These are phyloP conservation scores for Aspergillus novofumigatus DNA, from an alignment of 2,329 filamentous ascomycete species.

Conservation along the genomic window DNA sequence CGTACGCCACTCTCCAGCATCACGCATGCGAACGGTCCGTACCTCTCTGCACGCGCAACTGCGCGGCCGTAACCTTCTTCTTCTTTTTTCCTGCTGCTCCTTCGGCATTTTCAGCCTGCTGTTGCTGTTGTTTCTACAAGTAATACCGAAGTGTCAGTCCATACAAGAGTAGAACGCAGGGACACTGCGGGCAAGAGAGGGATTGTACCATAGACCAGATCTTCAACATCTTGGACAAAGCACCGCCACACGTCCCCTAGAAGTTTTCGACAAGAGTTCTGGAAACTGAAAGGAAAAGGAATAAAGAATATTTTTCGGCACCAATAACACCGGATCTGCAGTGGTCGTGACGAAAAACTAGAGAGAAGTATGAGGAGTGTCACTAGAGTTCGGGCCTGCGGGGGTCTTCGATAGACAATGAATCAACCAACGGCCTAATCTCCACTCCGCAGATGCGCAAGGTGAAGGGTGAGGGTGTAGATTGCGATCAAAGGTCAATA, in stretches of 20 bases:
- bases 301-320: neutral
- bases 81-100: slow-evolving; percentile 78
- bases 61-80: slow-evolving; percentile 97
- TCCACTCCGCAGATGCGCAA: neutral
- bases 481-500: neutral
- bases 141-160: neutral
- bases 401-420: neutral
- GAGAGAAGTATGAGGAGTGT: neutral
- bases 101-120: slow-evolving; percentile 91
- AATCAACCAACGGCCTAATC: neutral
- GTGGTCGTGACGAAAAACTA: neutral
- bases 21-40: slow-evolving; percentile 18
- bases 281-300: neutral
- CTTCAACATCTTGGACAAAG: slow-evolving; percentile 75
- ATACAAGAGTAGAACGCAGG: neutral
- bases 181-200: neutral
- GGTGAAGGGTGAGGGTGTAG: neutral
- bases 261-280: neutral
- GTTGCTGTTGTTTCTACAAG: slow-evolving; percentile 68
- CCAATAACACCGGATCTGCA: neutral
- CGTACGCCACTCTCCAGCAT: neutral
- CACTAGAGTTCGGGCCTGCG: neutral
- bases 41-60: slow-evolving; percentile 96
- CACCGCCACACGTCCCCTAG: slow-evolving; percentile 10
- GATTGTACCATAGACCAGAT: slow-evolving; percentile 93